A percentile compares a stretch with the other conserved stretches of the same genome.
These are phyloP conservation scores for Pseudocercospora eumusae DNA, from an alignment of 2,329 filamentous ascomycete genomes.

Conservation along the genomic window DNA sequence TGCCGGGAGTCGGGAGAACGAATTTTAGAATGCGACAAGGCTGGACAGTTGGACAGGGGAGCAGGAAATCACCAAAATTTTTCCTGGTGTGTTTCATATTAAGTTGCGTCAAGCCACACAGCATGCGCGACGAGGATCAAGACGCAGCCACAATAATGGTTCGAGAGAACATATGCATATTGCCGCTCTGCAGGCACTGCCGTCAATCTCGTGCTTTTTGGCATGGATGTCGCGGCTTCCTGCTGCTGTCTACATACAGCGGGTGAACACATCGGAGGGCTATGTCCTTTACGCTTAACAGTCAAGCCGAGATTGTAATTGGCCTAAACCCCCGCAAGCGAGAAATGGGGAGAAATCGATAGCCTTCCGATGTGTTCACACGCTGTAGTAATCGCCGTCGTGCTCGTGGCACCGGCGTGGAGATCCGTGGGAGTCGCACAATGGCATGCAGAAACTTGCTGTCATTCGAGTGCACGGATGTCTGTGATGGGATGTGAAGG, in stretches of 20 bases:
- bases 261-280: too few relatives aligned
- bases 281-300: too few relatives aligned
- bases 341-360: too few relatives aligned
- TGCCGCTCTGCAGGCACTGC: conserved; percentile 1
- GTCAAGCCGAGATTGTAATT: too few relatives aligned
- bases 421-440: not conserved
- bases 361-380: too few relatives aligned
- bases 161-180: not conserved
- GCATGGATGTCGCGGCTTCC: conserved; percentile 3
- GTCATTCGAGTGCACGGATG: conserved; percentile 1
- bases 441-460: conserved; percentile 3
- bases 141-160: conserved; percentile 3
- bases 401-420: conserved; percentile 6
- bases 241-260: conserved; percentile 8
- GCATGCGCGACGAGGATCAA: conserved; percentile 4
- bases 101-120: conserved; percentile 1
- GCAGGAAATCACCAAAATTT: not conserved
- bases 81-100: conserved; percentile 6
- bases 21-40: not conserved
- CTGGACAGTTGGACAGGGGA: not conserved
- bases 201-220: conserved; percentile 1
- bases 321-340: too few relatives aligned
- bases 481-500: not conserved
- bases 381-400: too few relatives aligned
- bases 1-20: not conserved